Evolutionary conservation across 75 land plant species (phyloP).

Genomic region (Cunninghamia lanceolata): DNA sequence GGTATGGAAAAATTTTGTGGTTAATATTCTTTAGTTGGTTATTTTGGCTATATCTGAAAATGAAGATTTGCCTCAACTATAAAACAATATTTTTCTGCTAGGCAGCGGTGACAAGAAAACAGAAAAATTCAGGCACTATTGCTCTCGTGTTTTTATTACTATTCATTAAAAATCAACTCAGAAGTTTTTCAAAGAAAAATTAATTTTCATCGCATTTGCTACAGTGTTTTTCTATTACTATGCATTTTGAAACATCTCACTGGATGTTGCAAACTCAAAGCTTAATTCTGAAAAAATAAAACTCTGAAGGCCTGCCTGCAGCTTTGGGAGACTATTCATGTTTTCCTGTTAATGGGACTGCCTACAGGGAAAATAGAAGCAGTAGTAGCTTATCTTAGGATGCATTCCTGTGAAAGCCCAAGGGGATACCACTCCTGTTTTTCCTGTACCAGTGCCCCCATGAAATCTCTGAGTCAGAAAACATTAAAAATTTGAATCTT

Average conservation of each 20-base stretch:
- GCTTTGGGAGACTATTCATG: not conserved
- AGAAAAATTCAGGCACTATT: not conserved
- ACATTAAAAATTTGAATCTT: not conserved
- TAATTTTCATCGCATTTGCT: too few relatives aligned
- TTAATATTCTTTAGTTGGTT: not conserved
- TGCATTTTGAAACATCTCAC: not conserved
- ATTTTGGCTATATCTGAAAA: not conserved
- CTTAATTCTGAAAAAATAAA: too few relatives aligned
- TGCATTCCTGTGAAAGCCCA: not conserved
- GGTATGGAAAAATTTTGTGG: conserved; percentile 18
- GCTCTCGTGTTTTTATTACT: not conserved
- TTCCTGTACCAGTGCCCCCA: not conserved
- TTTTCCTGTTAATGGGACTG: not conserved
- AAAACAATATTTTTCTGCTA: not conserved
- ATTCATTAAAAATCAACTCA: not conserved
- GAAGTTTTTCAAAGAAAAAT: not conserved
- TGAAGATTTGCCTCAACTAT: not conserved
- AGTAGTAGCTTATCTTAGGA: not conserved
- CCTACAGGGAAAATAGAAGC: not conserved
- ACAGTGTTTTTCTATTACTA: too few relatives aligned
- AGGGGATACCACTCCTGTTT: not conserved
- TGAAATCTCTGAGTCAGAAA: not conserved
- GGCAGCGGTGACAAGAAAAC: not conserved
- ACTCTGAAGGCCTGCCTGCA: not conserved
- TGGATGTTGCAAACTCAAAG: not conserved